Evolutionary conservation across 768 basidiomycete species (phyloP).

Genomic region (Lactifluus pinguis): DNA sequence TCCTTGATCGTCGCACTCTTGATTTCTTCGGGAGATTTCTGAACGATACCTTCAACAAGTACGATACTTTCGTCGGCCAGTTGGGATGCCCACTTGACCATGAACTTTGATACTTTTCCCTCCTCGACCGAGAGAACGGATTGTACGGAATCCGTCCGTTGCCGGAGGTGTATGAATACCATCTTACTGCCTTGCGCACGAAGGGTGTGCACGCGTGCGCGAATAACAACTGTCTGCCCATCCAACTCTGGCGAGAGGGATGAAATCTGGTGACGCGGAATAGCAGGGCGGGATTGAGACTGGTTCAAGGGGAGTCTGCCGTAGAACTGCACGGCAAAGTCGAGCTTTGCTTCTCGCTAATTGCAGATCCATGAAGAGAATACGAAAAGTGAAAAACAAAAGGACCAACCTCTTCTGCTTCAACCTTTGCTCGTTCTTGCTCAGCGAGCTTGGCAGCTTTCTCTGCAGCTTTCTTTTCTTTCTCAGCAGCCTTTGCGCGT

Average conservation of each 20-base stretch:
- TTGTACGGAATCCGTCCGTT: conserved; percentile 80
- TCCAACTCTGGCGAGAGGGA: conserved; percentile 52
- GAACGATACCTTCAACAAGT: conserved; percentile 76
- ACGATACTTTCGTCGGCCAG: conserved; percentile 85
- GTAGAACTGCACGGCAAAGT: conserved; percentile 71
- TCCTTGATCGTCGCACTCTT: conserved; percentile 85
- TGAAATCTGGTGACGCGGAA: conserved; percentile 54
- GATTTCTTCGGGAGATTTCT: conserved; percentile 73
- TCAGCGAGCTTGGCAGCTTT: conserved; percentile 74
- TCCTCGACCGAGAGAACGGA: conserved; percentile 66
- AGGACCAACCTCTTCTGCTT: conserved; percentile 48
- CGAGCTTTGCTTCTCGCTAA: conserved; percentile 35
- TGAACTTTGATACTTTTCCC: conserved; percentile 86
- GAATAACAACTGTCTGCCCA: conserved; percentile 70
- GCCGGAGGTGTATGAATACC: conserved; percentile 88
- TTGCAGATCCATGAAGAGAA: neutral
- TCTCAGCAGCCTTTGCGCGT: conserved; percentile 83
- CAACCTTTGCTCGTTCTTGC: conserved; percentile 55
- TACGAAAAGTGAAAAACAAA: neutral
- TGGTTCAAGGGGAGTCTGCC: conserved; percentile 86
- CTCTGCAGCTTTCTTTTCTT: conserved; percentile 82
- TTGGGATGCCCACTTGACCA: conserved; percentile 85
- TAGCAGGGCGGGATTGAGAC: conserved; percentile 67
- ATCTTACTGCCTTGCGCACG: conserved; percentile 93
- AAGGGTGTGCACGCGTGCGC: conserved; percentile 85